Percentiles rank a stretch among this genome's conserved stretches.
Evolutionary conservation across 2,329 filamentous ascomycete species (phyloP).

Genomic region (Exophiala sp.): DNA sequence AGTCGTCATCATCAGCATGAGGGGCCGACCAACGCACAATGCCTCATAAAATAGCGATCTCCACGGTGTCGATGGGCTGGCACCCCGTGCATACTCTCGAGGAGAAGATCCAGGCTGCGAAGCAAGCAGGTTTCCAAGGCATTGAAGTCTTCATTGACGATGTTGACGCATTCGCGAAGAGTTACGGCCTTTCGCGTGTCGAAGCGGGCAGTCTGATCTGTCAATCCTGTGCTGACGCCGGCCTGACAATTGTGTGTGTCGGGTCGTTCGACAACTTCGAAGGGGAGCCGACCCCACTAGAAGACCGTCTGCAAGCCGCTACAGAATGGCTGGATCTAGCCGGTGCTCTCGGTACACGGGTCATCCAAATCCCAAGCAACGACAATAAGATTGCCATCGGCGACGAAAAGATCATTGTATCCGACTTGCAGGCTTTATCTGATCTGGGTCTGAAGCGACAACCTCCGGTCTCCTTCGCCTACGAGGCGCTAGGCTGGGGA

Average conservation of each 20-base stretch:
- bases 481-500: slow-evolving; percentile 36
- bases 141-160: slow-evolving; percentile 78
- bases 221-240: slow-evolving; percentile 40
- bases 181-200: slow-evolving; percentile 48
- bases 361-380: slow-evolving; percentile 35
- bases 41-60: slow-evolving; percentile 51
- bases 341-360: slow-evolving; percentile 27
- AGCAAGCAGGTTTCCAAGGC: slow-evolving; percentile 61
- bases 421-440: slow-evolving; percentile 33
- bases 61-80: slow-evolving; percentile 71
- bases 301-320: slow-evolving; percentile 31
- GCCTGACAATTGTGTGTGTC: slow-evolving; percentile 35
- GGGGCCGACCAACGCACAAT: neutral
- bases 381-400: slow-evolving; percentile 28
- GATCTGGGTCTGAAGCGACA: slow-evolving; percentile 27
- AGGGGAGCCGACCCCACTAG: slow-evolving; percentile 30
- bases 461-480: slow-evolving; percentile 29
- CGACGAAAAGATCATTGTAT: slow-evolving; percentile 30
- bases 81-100: slow-evolving; percentile 62
- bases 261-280: slow-evolving; percentile 40
- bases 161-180: slow-evolving; percentile 56
- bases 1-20: too few species aligned
- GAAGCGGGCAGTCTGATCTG: slow-evolving; percentile 57
- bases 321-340: slow-evolving; percentile 33
- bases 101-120: slow-evolving; percentile 66